Evolutionary conservation across 371 early-diverging fungal species (phyloP).

Genomic region (Parasitella parasitica): DNA sequence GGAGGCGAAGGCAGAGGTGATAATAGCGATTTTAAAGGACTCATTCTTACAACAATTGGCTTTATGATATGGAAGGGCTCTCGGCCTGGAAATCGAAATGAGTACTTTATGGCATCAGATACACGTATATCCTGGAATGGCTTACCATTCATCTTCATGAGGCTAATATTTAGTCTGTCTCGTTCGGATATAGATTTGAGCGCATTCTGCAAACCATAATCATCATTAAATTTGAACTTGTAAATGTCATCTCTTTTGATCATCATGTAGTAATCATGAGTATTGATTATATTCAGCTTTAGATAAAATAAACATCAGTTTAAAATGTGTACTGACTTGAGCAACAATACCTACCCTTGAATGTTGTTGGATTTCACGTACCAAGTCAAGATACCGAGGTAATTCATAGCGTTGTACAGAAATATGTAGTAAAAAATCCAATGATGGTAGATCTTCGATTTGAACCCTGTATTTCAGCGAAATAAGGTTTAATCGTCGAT

Average conservation of each 20-base stretch:
- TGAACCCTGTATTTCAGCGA: conserved; percentile 13
- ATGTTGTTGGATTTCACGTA: conserved; percentile 16
- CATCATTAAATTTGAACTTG: conserved; percentile 16
- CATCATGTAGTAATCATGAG: conserved; percentile 7
- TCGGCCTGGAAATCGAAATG: not conserved
- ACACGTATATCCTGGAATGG: too few relatives aligned
- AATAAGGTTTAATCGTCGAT: not conserved
- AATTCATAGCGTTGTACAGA: conserved; percentile 13
- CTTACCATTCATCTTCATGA: conserved; percentile 8
- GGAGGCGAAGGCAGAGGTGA: not conserved
- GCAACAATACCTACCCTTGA: conserved; percentile 6
- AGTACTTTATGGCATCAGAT: too few relatives aligned
- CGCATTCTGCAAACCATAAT: conserved; percentile 18
- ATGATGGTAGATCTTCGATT: conserved; percentile 16
- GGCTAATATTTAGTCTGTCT: conserved; percentile 13
- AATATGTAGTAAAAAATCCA: conserved; percentile 18
- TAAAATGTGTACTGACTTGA: too few relatives aligned
- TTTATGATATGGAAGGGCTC: not conserved
- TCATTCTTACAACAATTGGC: not conserved
- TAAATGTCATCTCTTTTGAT: conserved; percentile 8
- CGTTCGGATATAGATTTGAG: conserved; percentile 11
- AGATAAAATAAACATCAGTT: not conserved
- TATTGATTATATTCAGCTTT: not conserved
- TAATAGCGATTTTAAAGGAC: not conserved
- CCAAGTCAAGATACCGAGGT: conserved; percentile 17